phyloP scores from a whole-genome alignment of 441 rosid genomes.

The Erodium trifolium region DNA sequence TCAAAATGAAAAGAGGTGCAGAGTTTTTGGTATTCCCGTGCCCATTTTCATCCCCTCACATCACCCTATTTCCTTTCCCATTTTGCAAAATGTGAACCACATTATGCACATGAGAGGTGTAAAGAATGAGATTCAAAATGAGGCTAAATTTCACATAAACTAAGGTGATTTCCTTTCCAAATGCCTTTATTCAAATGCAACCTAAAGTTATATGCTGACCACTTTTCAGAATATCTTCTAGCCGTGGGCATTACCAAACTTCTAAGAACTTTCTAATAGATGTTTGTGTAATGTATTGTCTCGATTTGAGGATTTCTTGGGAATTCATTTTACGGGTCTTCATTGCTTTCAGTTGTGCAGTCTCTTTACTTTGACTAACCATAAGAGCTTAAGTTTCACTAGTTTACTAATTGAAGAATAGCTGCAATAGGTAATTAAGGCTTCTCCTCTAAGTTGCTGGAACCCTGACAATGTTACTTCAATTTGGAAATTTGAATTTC shows the following conservation, averaged over 20 bases:
- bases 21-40: neutral
- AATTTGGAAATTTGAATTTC: neutral
- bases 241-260: neutral
- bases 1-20: neutral
- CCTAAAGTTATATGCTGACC: neutral
- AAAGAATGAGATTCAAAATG: neutral
- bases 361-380: neutral
- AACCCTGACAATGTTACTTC: neutral
- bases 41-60: neutral
- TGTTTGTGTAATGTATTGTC: neutral
- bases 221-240: neutral
- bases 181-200: neutral
- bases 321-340: neutral
- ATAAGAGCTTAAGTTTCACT: neutral
- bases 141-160: neutral
- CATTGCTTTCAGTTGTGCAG: neutral
- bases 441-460: neutral
- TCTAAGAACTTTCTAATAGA: neutral
- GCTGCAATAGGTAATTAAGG: neutral
- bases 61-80: neutral
- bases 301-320: neutral
- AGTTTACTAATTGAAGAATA: neutral
- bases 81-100: neutral
- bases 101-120: neutral
- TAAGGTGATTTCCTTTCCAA: neutral